Evolutionary conservation across 495 filamentous ascomycete species (phyloP).

Genomic region (Geoglossum glabrum): DNA sequence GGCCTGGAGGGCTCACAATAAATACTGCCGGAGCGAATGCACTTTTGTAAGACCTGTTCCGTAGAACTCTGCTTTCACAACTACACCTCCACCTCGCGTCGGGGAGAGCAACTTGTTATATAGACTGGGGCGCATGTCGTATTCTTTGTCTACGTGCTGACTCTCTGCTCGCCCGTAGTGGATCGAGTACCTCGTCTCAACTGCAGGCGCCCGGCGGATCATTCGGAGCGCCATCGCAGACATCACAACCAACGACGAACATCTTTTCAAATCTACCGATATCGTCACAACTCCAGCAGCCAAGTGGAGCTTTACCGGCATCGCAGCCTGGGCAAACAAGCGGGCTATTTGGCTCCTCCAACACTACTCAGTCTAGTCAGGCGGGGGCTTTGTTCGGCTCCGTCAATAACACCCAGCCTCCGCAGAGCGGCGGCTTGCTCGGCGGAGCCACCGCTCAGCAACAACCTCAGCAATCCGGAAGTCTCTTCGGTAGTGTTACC

Average conservation of each 20-base stretch:
- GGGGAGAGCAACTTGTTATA: neutral
- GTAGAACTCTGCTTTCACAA: neutral
- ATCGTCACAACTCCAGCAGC: conserved; percentile 13
- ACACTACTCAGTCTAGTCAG: conserved; percentile 19
- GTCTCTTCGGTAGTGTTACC: conserved; percentile 15
- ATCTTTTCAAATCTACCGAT: conserved; percentile 18
- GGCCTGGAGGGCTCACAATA: conserved; percentile 49
- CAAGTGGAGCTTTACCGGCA: conserved; percentile 14
- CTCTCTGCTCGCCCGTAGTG: conserved; percentile 8
- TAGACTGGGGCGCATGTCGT: neutral
- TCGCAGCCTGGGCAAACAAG: conserved; percentile 12
- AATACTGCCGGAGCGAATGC: conserved; percentile 59
- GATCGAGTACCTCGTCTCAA: conserved; percentile 9
- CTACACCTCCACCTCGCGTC: neutral
- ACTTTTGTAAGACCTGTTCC: conserved; percentile 36
- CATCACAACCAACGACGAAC: conserved; percentile 17
- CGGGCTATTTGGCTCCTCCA: conserved; percentile 19
- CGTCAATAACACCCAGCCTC: conserved; percentile 17
- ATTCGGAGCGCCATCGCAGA: conserved; percentile 15
- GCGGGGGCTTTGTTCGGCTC: conserved; percentile 20
- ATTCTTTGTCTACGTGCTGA: neutral
- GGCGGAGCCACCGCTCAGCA: conserved; percentile 7
- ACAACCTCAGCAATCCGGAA: conserved; percentile 6
- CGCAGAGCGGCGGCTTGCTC: conserved; percentile 20
- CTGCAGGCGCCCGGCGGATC: conserved; percentile 19